Conservation (phyloP, 257 asterid genomes). For the Plantago ovata region DNA sequence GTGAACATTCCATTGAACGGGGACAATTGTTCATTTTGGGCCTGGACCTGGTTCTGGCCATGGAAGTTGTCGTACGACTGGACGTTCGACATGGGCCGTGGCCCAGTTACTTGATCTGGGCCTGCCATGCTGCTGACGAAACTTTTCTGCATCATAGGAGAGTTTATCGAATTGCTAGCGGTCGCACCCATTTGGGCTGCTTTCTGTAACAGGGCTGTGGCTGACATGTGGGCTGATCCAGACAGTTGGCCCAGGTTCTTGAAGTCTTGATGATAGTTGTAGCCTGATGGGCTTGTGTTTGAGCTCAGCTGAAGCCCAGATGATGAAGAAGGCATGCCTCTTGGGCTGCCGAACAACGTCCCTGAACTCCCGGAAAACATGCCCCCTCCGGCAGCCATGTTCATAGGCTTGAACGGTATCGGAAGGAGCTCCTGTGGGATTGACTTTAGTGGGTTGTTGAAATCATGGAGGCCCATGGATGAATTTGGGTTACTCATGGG, state of each 20-base stretch:
- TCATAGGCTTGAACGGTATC: slow-evolving; percentile 76
- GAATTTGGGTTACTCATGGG: slow-evolving; percentile 37
- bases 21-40: slow-evolving; percentile 28
- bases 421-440: slow-evolving; percentile 60
- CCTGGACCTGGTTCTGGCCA: slow-evolving; percentile 22
- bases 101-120: slow-evolving; percentile 33
- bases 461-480: slow-evolving; percentile 45
- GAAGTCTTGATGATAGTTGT: slow-evolving; percentile 40
- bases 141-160: slow-evolving; percentile 83
- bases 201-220: slow-evolving; percentile 74
- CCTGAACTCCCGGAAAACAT: slow-evolving; percentile 63
- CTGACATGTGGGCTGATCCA: slow-evolving; percentile 70
- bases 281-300: slow-evolving; percentile 38
- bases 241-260: slow-evolving; percentile 36
- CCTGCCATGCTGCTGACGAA: slow-evolving; percentile 61
- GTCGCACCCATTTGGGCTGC: slow-evolving; percentile 93
- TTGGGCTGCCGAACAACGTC: slow-evolving; percentile 56
- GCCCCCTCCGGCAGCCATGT: slow-evolving; percentile 43
- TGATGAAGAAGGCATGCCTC: slow-evolving; percentile 47
- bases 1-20: slow-evolving; percentile 26
- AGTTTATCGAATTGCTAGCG: slow-evolving; percentile 44
- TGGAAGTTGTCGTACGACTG: slow-evolving; percentile 40
- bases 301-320: slow-evolving; percentile 85
- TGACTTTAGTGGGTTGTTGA: slow-evolving; percentile 56
- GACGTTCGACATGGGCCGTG: slow-evolving; percentile 23